Percentiles rank a stretch among this genome's conserved stretches.
phyloP scores from a whole-genome alignment of 768 basidiomycete genomes.

The Lentinus tigrinus region DNA sequence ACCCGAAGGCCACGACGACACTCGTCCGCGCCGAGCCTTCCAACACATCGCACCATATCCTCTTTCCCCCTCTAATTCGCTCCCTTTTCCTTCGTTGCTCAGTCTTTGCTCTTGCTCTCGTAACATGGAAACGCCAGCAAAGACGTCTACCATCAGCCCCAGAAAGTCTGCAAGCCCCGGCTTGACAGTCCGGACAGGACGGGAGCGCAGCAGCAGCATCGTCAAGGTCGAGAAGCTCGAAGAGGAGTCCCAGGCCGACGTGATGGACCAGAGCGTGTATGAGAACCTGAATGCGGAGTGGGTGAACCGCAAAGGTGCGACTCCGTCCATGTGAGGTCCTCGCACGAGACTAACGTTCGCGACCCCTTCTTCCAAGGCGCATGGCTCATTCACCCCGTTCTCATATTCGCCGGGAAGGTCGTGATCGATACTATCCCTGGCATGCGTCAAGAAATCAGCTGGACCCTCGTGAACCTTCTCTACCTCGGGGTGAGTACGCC shows the following conservation, averaged over 20 bases:
- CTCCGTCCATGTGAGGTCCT: not conserved
- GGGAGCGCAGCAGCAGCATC: slow-evolving; percentile 56
- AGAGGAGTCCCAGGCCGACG: slow-evolving; percentile 67
- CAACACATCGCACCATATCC: slow-evolving; percentile 5
- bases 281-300: slow-evolving; percentile 87
- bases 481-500: slow-evolving; percentile 80
- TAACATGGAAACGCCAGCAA: slow-evolving; percentile 8
- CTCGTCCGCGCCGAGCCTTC: not conserved
- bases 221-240: slow-evolving; percentile 86
- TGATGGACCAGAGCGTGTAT: slow-evolving; percentile 77
- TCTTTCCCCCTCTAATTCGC: not conserved
- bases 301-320: slow-evolving; percentile 88
- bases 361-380: slow-evolving; percentile 58
- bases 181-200: slow-evolving; percentile 22
- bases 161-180: slow-evolving; percentile 15
- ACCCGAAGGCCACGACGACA: slow-evolving; percentile 16
- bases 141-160: slow-evolving; percentile 13
- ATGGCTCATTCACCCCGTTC: slow-evolving; percentile 95
- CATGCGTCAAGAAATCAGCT: slow-evolving; percentile 91
- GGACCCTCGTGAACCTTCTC: slow-evolving; percentile 89
- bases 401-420: slow-evolving; percentile 88
- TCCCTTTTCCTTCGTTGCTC: too few relatives aligned
- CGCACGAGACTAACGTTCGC: not conserved
- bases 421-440: slow-evolving; percentile 92
- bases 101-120: not conserved